Evolutionary conservation across 2,329 filamentous ascomycete genomes (phyloP), one percentile per base, ranked within the genome.

Genomic region (Ophiosphaerella herpotricha): DNA sequence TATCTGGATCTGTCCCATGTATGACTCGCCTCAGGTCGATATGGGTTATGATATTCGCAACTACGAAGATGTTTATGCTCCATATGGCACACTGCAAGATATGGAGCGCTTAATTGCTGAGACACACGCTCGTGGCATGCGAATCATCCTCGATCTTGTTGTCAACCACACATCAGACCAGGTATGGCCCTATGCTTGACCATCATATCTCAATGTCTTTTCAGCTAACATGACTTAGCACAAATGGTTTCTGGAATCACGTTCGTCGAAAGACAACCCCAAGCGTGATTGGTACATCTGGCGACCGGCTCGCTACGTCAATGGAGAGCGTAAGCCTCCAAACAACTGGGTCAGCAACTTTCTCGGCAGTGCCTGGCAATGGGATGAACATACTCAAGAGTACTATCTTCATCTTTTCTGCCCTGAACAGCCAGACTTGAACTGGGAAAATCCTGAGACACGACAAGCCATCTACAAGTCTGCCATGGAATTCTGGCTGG

Each of bases 401-500:
- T 92, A 90, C 70, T 92, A 90, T 63, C 82, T 92, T 0, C 85
- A 88, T 54, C 79, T 94, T 9, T 95, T 90, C 69, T 85, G 86
- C 6, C 82, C 81, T 5, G 84, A 89, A 57, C 90, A 93, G 68
- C 90, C 90, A 0, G 90, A 94, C 61, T 78, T 94, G n/a, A 94
- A 94, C 73, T 94, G 89, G 89, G 88, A 92, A 64, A 88, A 87
- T 49, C 78, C 79, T 0, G 83, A 82, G 8, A 83, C 88, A 0
- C 82, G 89, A 13, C 75, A 82, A 39, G 89, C 88, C 1, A 85
- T 92, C 6, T 88, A 91, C 68, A 79, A 86, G 31, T 61, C 58
- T 9, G 80, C 87, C 5, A 88, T 92, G 82, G 81, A 82, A 26
- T 94, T 92, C 68, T 94, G 90, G 90, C 81, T 94, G 0, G 77